Evolutionary conservation across 176 grass and related monocot genomes (phyloP).

Genomic region (Themeda triandra): DNA sequence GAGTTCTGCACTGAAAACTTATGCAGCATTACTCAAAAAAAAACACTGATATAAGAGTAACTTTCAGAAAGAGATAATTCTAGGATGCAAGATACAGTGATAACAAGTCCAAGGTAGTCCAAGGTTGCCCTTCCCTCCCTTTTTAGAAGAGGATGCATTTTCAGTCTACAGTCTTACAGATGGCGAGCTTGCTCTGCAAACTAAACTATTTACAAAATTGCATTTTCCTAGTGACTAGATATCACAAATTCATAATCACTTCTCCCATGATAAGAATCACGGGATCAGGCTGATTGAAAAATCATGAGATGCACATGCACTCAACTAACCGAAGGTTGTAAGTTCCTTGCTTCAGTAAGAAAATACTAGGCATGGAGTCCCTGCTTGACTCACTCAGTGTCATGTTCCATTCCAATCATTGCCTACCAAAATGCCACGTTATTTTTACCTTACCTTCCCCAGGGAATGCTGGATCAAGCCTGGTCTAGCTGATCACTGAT

Average conservation of each 20-base stretch:
- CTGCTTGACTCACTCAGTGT: background rate
- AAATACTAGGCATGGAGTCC: background rate
- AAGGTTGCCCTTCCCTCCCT: background rate
- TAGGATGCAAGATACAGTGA: background rate
- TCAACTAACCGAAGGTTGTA: background rate
- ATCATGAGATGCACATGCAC: background rate
- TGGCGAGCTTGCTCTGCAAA: background rate
- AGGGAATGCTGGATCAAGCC: slow-evolving; percentile 36
- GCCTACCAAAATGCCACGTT: background rate
- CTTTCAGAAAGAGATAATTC: background rate
- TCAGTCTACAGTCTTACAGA: background rate
- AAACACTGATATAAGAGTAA: background rate
- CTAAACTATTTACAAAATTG: background rate
- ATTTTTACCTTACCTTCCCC: slow-evolving; percentile 29
- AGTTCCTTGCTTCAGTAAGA: background rate
- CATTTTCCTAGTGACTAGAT: background rate
- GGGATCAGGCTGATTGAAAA: background rate
- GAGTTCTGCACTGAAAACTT: background rate
- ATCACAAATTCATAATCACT: background rate
- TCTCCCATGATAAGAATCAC: background rate
- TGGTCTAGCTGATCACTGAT: background rate
- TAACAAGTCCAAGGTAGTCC: background rate
- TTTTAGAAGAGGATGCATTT: background rate
- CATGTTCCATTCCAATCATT: background rate
- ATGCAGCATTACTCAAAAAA: background rate